Evolutionary conservation across 192 early-diverging fungal genomes (phyloP), one percentile per base, ranked within the genome.

Genomic region (Umbelopsis vinacea): DNA sequence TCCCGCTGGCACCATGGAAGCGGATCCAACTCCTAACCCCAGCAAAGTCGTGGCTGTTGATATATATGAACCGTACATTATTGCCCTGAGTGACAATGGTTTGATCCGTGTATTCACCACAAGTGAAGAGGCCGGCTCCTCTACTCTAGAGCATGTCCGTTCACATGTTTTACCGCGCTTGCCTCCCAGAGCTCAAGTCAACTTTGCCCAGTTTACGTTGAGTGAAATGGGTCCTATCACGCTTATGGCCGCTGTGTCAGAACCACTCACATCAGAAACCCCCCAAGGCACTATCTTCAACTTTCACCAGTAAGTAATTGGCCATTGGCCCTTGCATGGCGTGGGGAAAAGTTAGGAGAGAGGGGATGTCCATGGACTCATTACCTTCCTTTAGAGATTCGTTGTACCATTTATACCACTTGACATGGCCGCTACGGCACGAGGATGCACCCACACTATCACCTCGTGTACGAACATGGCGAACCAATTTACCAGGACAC

Each of bases 231-330:
- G 67, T 3, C 67, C 67, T 37, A 69, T 69, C n/a, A 50, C 67
- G 7, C 29, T 69, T 6, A 69, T 69, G 67, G 67, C 67, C 7
- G 67, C 67, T 46, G 67, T 69, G 0, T 69, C 67, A n/a, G 67
- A 69, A 38, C 67, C 67, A 6, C 33, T 69, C 17, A 69, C 67
- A 6, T 47, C 46, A 29, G 67, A 69, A 35, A 50, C 67, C 14
- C 67, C 67, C 14, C 46, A 69, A 2, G 67, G 67, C 14, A 69
- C 67, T 17, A 69, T 69, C 43, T 69, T 69, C 67, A 69, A 69
- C 17, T 69, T 69, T n/a, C 67, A 69, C 21, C 67, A 69, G 67
- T 47, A 69, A 14, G 67, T 69, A n/a, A n/a, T 46, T 63, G 29
- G 4, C 26, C 8, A 63, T 35, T 17, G 11, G 40, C 40, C 40